These are phyloP conservation scores for Penicillium antarcticum DNA, from an alignment of 495 filamentous ascomycete genomes.

Conservation along the genomic window DNA sequence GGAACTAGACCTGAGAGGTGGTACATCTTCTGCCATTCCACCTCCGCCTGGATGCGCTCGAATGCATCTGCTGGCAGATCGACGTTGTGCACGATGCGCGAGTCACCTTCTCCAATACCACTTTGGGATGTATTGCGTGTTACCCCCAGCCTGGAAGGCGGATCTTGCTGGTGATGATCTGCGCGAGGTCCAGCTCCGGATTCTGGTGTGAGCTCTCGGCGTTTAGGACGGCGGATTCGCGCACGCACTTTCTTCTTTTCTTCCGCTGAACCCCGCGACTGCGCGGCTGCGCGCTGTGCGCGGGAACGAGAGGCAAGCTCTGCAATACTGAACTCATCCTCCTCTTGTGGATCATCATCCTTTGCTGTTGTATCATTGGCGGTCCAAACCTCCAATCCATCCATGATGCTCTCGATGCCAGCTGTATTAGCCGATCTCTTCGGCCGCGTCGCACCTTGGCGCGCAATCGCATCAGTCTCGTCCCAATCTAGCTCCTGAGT, in stretches of 20 bases:
- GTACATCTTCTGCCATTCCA: constrained; percentile 88
- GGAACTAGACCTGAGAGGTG: constrained; percentile 91
- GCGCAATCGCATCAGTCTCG: constrained; percentile 42
- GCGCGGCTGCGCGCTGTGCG: constrained; percentile 7
- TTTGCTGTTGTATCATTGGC: constrained; percentile 4
- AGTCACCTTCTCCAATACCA: constrained; percentile 73
- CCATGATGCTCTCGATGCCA: constrained; percentile 39
- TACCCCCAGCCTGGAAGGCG: neutral
- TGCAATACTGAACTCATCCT: constrained; percentile 17
- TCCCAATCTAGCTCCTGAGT: constrained; percentile 50
- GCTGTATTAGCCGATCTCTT: constrained; percentile 18
- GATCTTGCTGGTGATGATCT: neutral
- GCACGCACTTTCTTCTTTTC: constrained; percentile 25
- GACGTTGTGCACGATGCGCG: constrained; percentile 67
- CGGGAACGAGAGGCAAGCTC: constrained; percentile 20
- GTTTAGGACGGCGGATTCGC: constrained; percentile 31
- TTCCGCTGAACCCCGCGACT: constrained; percentile 2
- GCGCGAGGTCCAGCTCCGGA: neutral
- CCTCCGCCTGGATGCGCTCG: constrained; percentile 67
- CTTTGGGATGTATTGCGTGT: constrained; percentile 34
- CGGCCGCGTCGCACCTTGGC: constrained; percentile 12
- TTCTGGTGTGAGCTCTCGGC: constrained; percentile 27
- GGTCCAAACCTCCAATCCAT: constrained; percentile 28
- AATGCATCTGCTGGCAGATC: constrained; percentile 60
- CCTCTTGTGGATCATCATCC: constrained; percentile 20